Conservation (phyloP, 73 alveolate genomes). For the Paramecium caudatum region DNA sequence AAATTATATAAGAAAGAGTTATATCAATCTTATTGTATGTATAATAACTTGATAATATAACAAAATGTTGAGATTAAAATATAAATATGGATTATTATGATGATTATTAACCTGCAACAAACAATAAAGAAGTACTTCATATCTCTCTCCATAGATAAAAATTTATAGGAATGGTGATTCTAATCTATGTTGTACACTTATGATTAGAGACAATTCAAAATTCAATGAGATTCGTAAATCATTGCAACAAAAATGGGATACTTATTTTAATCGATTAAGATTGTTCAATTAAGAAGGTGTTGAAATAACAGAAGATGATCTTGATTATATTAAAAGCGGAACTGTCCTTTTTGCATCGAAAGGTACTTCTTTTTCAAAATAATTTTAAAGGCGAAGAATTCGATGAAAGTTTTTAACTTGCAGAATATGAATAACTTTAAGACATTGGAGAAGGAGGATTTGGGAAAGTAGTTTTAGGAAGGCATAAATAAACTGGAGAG, state of each 20-base stretch:
- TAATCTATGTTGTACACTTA: slow-evolving; percentile 19
- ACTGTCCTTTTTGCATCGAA: slow-evolving; percentile 67
- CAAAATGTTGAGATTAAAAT: neutral
- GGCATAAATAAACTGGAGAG: slow-evolving; percentile 74
- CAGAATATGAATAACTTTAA: slow-evolving; percentile 74
- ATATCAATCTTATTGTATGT: too few relatives aligned
- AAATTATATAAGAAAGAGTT: too few relatives aligned
- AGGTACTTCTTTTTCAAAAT: slow-evolving; percentile 5
- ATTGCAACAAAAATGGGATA: slow-evolving; percentile 53
- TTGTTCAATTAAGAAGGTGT: slow-evolving; percentile 56
- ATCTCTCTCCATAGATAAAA: neutral
- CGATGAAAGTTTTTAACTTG: slow-evolving; percentile 60
- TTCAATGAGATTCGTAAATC: slow-evolving; percentile 22
- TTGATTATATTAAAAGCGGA: slow-evolving; percentile 63
- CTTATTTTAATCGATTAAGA: slow-evolving; percentile 5
- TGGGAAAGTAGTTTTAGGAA: slow-evolving; percentile 76
- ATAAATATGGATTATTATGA: slow-evolving; percentile 44
- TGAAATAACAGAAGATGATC: slow-evolving; percentile 65
- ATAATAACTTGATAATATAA: too few relatives aligned
- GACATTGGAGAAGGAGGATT: slow-evolving; percentile 81
- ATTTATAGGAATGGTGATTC: slow-evolving; percentile 61
- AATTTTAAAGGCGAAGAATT: slow-evolving; percentile 76
- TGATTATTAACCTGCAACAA: slow-evolving; percentile 40
- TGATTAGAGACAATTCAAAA: slow-evolving; percentile 14
- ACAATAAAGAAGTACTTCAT: neutral